A percentile compares a stretch with the other conserved stretches of the same genome.
Evolutionary conservation across 345 rosid genomes (phyloP).

Genomic region (Ceriops tagal): DNA sequence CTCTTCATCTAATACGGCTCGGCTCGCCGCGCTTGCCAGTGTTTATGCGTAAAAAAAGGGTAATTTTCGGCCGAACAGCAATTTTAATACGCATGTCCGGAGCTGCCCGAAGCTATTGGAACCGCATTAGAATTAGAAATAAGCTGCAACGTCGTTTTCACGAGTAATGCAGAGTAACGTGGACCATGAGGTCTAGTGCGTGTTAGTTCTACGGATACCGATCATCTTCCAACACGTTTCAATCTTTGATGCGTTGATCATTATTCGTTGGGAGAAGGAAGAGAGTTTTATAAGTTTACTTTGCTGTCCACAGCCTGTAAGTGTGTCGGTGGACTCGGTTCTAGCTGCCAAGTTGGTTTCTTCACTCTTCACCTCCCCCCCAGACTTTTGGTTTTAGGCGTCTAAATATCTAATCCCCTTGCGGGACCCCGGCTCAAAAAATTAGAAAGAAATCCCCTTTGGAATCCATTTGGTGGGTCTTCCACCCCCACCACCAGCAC

Average conservation of each 20-base stretch:
- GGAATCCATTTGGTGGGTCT: too few species aligned
- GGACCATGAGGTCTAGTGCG: too few species aligned
- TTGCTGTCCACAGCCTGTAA: conserved; percentile 36
- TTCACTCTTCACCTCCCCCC: too few species aligned
- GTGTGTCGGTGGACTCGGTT: conserved; percentile 41
- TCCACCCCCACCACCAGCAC: too few species aligned
- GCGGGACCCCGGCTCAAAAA: too few species aligned
- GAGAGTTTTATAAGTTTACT: not conserved
- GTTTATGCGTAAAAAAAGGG: too few species aligned
- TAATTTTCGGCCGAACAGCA: too few species aligned
- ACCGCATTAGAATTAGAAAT: not conserved
- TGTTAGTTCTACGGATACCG: not conserved
- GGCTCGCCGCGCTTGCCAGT: not conserved
- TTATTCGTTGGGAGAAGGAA: conserved; percentile 5
- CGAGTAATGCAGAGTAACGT: not conserved
- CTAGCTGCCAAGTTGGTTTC: not conserved
- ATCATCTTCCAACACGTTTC: conserved; percentile 4
- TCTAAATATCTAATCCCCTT: too few species aligned
- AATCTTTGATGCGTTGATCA: not conserved
- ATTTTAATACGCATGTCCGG: not conserved
- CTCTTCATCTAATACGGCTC: not conserved
- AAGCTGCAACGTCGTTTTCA: conserved; percentile 14
- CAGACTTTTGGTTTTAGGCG: too few species aligned
- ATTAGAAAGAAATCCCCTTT: too few species aligned
- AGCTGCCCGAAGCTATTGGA: not conserved